These are phyloP conservation scores for Pythium graminicola DNA, from an alignment of 352 stramenopile genomes.

Conservation along the genomic window DNA sequence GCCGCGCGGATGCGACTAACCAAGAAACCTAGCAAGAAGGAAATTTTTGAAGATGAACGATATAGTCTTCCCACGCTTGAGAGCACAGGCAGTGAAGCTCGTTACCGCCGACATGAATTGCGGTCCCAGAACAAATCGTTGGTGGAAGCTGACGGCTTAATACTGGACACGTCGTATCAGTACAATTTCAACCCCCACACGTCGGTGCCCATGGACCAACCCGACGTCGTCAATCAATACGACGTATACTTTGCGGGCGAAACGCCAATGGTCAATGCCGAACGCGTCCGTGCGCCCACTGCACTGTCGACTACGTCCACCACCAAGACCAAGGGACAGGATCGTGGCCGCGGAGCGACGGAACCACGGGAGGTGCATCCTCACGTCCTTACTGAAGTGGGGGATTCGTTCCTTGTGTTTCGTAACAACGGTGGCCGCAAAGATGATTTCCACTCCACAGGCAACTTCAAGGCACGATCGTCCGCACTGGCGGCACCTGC, in stretches of 20 bases:
- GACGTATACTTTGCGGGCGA: conserved; percentile 25
- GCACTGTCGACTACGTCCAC: background rate
- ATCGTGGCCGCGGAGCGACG: conserved; percentile 18
- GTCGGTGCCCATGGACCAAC: conserved; percentile 14
- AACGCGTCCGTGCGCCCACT: background rate
- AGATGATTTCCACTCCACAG: conserved; percentile 17
- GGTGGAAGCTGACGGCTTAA: conserved; percentile 2
- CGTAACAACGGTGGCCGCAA: conserved; percentile 21
- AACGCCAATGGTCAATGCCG: conserved; percentile 14
- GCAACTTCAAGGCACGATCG: conserved; percentile 22
- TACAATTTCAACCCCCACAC: conserved; percentile 11
- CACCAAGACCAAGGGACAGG: background rate
- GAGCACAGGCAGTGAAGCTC: conserved; percentile 24
- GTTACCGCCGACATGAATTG: conserved; percentile 1
- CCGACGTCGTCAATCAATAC: conserved; percentile 15
- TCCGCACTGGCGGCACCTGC: conserved; percentile 17
- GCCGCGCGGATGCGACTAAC: conserved; percentile 20
- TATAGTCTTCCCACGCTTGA: conserved; percentile 49
- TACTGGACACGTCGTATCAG: conserved; percentile 9
- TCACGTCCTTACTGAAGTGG: conserved; percentile 58
- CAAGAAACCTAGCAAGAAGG: conserved; percentile 36
- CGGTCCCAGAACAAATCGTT: conserved; percentile 15
- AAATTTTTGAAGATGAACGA: conserved; percentile 49
- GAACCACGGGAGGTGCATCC: conserved; percentile 22
- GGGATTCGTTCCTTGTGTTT: conserved; percentile 30